These are phyloP conservation scores for Diaporthe sp. DNA, from an alignment of 2,329 filamentous ascomycete species.

Conservation along the genomic window DNA sequence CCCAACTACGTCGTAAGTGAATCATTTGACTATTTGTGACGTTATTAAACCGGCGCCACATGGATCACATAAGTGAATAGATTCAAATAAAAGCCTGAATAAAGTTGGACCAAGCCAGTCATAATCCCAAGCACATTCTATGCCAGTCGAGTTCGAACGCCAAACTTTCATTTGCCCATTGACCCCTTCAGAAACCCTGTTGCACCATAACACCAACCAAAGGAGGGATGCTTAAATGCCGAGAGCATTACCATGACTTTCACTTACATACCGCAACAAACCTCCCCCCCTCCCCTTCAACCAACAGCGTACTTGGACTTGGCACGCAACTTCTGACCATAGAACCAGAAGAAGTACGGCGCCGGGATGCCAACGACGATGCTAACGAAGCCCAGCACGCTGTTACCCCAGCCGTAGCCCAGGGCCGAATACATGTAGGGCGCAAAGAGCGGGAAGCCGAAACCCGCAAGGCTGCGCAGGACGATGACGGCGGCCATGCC, in stretches of 20 bases:
- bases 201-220: neutral
- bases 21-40: neutral
- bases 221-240: too few relatives aligned
- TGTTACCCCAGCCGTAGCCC: constrained; percentile 64
- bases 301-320: constrained; percentile 51
- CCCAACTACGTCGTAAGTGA: too few relatives aligned
- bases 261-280: neutral
- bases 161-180: neutral
- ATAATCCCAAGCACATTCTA: neutral
- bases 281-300: neutral
- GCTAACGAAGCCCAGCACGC: constrained; percentile 61
- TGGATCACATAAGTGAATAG: too few relatives aligned
- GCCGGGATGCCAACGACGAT: constrained; percentile 64
- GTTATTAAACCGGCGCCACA: neutral
- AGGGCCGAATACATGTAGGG: constrained; percentile 54
- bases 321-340: constrained; percentile 53
- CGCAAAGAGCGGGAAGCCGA: constrained; percentile 65
- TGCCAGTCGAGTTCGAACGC: neutral
- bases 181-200: neutral
- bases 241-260: neutral
- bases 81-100: neutral
- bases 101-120: neutral
- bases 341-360: constrained; percentile 59
- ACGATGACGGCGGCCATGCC: constrained; percentile 60
- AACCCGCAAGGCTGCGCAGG: constrained; percentile 62